Evolutionary conservation across 2,329 filamentous ascomycete species (phyloP).

Genomic region (Ceratocystiopsis sp.): DNA sequence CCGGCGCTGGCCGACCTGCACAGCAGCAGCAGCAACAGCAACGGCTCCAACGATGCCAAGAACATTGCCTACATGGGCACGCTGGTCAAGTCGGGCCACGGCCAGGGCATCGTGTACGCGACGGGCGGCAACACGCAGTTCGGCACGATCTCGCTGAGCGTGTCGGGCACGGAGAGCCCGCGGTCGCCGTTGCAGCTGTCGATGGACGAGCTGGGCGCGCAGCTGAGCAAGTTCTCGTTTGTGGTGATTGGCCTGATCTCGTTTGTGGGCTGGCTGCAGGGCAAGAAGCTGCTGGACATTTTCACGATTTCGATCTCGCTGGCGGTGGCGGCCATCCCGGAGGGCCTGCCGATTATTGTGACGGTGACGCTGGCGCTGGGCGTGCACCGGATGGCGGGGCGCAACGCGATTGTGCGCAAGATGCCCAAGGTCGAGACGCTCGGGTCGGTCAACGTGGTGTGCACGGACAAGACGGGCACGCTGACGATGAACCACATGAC

Average conservation of each 20-base stretch:
- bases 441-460: constrained; percentile 98
- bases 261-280: constrained; percentile 74
- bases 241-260: constrained; percentile 88
- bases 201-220: constrained; percentile 94
- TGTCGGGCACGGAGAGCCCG: constrained; percentile 89
- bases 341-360: constrained; percentile 93
- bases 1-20: background rate
- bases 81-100: constrained; percentile 82
- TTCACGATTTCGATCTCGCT: constrained; percentile 96
- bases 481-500: constrained; percentile 98
- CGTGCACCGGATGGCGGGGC: constrained; percentile 87
- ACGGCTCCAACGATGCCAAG: constrained; percentile 46
- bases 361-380: constrained; percentile 91
- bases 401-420: constrained; percentile 86
- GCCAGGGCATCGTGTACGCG: constrained; percentile 91
- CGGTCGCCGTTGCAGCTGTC: constrained; percentile 84
- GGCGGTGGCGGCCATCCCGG: constrained; percentile 88
- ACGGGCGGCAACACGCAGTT: constrained; percentile 91
- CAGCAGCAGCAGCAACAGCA: background rate
- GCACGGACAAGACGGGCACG: constrained; percentile 94
- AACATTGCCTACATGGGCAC: constrained; percentile 99
- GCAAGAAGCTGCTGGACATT: constrained; percentile 78
- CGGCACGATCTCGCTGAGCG: constrained; percentile 83
- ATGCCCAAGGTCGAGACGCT: constrained; percentile 95
- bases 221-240: constrained; percentile 94